Conservation (phyloP, 208 protist genomes). For the Histomonas meleagridis region DNA sequence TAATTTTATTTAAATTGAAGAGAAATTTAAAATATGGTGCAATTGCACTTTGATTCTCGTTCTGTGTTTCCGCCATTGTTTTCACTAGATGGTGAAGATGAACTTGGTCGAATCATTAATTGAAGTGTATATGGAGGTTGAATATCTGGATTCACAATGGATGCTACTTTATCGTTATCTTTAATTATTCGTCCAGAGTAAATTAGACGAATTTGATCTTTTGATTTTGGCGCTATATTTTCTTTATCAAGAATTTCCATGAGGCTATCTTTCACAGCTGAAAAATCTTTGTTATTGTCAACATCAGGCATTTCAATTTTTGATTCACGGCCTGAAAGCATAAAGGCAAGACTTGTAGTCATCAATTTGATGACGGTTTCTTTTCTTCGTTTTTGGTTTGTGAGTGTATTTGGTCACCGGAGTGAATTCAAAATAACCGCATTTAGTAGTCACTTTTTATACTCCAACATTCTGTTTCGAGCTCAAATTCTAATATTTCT, state of each 20-base stretch:
- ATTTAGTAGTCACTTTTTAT: too few relatives aligned
- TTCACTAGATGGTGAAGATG: too few relatives aligned
- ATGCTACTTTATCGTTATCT: neutral
- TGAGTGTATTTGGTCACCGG: too few relatives aligned
- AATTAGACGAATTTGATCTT: neutral
- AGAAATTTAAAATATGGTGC: too few relatives aligned
- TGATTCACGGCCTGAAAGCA: neutral
- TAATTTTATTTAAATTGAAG: too few relatives aligned
- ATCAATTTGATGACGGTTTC: too few relatives aligned
- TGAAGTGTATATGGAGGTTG: neutral
- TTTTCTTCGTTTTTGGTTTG: too few relatives aligned
- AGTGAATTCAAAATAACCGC: too few relatives aligned
- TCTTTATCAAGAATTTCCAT: neutral
- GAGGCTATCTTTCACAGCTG: neutral
- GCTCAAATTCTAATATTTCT: too few relatives aligned
- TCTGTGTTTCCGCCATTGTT: too few relatives aligned
- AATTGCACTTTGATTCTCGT: too few relatives aligned
- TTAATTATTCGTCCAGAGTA: neutral
- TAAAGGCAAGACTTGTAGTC: neutral
- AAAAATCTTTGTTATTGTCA: neutral
- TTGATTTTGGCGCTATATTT: neutral
- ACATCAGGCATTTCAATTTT: neutral
- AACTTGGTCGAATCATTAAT: neutral
- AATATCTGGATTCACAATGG: neutral
- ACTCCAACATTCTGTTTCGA: too few relatives aligned